Evolutionary conservation across 805 yeast genomes (phyloP).

Genomic region (Yueomyces sinensis): DNA sequence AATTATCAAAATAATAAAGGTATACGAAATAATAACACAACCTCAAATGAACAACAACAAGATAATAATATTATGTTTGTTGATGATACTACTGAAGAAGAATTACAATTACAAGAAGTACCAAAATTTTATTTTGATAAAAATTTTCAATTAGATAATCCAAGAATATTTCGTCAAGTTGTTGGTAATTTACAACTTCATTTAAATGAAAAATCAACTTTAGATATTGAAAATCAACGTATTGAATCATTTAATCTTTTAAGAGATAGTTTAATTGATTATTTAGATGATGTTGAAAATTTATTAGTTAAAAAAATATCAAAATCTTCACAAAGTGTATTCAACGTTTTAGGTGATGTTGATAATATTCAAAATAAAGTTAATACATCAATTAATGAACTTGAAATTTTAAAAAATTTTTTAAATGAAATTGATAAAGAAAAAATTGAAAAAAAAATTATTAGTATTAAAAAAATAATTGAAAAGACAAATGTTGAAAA

Average conservation of each 20-base stretch:
- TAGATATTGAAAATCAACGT: slow-evolving; percentile 21
- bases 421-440: slow-evolving; percentile 34
- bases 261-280: slow-evolving; percentile 69
- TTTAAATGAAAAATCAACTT: slow-evolving; percentile 12
- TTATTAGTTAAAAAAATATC: slow-evolving; percentile 74
- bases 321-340: slow-evolving; percentile 71
- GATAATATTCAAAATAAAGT: slow-evolving; percentile 48
- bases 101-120: slow-evolving; percentile 23
- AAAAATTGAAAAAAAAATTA: slow-evolving; percentile 38
- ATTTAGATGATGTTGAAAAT: slow-evolving; percentile 75
- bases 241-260: slow-evolving; percentile 40
- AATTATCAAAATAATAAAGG: slow-evolving; percentile 31
- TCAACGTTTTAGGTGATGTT: slow-evolving; percentile 71
- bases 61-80: background rate
- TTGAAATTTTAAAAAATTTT: slow-evolving; percentile 33
- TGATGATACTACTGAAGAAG: slow-evolving; percentile 7
- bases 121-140: slow-evolving; percentile 59
- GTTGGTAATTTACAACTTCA: slow-evolving; percentile 41
- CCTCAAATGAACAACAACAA: background rate
- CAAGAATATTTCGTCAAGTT: slow-evolving; percentile 67
- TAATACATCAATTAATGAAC: slow-evolving; percentile 32
- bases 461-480: slow-evolving; percentile 34
- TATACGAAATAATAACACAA: slow-evolving; percentile 23
- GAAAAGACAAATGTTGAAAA: slow-evolving; percentile 46
- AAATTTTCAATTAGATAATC: slow-evolving; percentile 75